These are phyloP conservation scores for Pleurotus cornucopiae DNA, from an alignment of 768 basidiomycete species.

Conservation along the genomic window DNA sequence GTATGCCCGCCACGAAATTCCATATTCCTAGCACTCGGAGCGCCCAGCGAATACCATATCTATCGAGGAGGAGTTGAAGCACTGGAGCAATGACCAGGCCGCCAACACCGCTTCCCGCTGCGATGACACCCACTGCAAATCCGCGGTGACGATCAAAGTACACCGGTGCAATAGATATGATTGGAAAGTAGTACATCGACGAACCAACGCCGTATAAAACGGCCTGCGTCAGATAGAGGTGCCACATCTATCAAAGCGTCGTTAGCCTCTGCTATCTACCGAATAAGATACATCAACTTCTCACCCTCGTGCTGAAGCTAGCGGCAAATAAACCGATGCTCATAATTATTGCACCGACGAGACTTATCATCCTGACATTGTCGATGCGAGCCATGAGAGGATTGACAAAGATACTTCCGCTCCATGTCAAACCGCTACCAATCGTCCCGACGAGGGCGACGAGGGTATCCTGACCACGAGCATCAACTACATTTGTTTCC, in stretches of 20 bases:
- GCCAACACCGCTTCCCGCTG: constrained; percentile 36
- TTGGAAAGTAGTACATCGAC: constrained; percentile 39
- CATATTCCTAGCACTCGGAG: constrained; percentile 36
- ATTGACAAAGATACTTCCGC: constrained; percentile 40
- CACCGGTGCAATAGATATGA: constrained; percentile 36
- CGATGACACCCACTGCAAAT: constrained; percentile 39
- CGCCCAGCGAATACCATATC: constrained; percentile 28
- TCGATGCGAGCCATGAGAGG: constrained; percentile 29
- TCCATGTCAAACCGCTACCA: constrained; percentile 43
- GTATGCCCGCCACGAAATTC: constrained; percentile 33
- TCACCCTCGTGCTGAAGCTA: constrained; percentile 31
- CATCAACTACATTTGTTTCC: constrained; percentile 29
- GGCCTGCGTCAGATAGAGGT: constrained; percentile 37
- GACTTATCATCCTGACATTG: constrained; percentile 29
- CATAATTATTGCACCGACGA: constrained; percentile 34
- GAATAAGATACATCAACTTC: not conserved
- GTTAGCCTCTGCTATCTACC: not conserved
- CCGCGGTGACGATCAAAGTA: constrained; percentile 41
- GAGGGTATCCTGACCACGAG: constrained; percentile 32
- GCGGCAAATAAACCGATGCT: constrained; percentile 36
- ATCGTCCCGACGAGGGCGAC: constrained; percentile 39
- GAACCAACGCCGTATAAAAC: constrained; percentile 39
- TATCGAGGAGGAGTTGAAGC: constrained; percentile 28
- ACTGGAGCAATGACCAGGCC: constrained; percentile 39
- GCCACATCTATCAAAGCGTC: constrained; percentile 30